A percentile compares a stretch with the other conserved stretches of the same genome.
Conservation (phyloP, 768 basidiomycete genomes). For the Mycena chlorophos region DNA sequence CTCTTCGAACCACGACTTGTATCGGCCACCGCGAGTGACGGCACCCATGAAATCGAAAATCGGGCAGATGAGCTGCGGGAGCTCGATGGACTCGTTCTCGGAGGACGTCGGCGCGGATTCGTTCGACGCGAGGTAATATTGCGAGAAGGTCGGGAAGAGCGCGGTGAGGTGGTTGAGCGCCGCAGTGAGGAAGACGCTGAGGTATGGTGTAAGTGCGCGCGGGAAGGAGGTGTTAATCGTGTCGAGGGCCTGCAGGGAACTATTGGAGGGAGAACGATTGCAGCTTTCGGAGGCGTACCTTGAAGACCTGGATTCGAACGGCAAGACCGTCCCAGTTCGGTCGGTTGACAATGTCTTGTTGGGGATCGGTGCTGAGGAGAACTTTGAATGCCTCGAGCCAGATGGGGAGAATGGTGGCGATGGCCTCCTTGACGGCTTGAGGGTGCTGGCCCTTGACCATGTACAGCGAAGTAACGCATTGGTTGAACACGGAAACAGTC, state of each 20-base stretch:
- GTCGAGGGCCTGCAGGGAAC: constrained; percentile 64
- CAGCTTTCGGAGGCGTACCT: constrained; percentile 43
- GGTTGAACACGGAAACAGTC: constrained; percentile 84
- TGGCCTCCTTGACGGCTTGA: constrained; percentile 80
- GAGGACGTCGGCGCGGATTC: constrained; percentile 61
- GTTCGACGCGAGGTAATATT: constrained; percentile 59
- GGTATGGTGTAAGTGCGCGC: constrained; percentile 61
- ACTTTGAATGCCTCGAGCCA: constrained; percentile 93
- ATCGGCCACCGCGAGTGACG: constrained; percentile 62
- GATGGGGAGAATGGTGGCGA: constrained; percentile 74
- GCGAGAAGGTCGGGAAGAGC: constrained; percentile 59
- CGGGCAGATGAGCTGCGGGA: constrained; percentile 74
- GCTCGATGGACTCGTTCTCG: constrained; percentile 75
- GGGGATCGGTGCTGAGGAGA: constrained; percentile 65
- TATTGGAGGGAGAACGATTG: neutral
- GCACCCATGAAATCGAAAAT: constrained; percentile 80
- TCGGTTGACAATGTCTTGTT: constrained; percentile 56
- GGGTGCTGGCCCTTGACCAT: constrained; percentile 96
- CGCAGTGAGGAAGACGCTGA: constrained; percentile 57
- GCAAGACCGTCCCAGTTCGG: constrained; percentile 80
- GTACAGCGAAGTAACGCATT: constrained; percentile 85
- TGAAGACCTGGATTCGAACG: constrained; percentile 82
- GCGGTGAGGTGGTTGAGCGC: constrained; percentile 60
- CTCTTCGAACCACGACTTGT: constrained; percentile 65
- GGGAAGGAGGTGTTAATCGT: constrained; percentile 82